Base-by-base conservation (phyloP, 129 eudicot genomes). In the Pittosporum tobira region DNA sequence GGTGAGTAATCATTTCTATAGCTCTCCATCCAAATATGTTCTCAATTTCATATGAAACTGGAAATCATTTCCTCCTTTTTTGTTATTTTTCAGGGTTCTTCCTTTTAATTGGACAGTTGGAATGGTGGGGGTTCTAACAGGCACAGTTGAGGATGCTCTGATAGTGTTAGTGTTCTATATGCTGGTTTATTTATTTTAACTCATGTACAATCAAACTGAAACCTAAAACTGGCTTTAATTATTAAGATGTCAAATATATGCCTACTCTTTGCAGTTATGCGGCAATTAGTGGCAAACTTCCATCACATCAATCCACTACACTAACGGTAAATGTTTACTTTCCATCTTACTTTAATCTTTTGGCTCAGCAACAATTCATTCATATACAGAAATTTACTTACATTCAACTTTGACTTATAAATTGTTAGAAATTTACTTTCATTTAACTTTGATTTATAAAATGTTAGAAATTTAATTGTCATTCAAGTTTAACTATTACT, bases 91-190 rank as follows among this genome's bases (percentile, higher is more conserved):
- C 81, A 87, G 99, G 50, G 94, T 87, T 67, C 91, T 93, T 73
- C 99, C 96, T 10, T 78, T 87, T 59, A 84, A 87, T 58, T 93
- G 95, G 86, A 93, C 99, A 44, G 77, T 93, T 73, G 96, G 99
- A 28, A 84, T 84, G 95, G 94, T 93, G 36, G 99, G 99, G 42
- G 69, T 93, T 62, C 82, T 93, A 24, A 90, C 99, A 21, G 93
- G 80, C 51, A 87, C 96, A 54, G 91, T 87, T 59, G 99, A 93
- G 74, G 99, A 93, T 81, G 73, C 99, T 48, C 67, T 93, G 18
- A 70, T 93, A 12, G 83, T 70, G 99, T 93, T 1, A 77, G 96
- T 68, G 24, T 63, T 66, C 70, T 64, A 14, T 25, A 51, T 15
- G 2, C 9, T 56, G 18, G 0, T 56, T 30, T 54, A 37, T 11